Evolutionary conservation across 805 yeast genomes (phyloP).

Genomic region (Pichia phayaonensis): DNA sequence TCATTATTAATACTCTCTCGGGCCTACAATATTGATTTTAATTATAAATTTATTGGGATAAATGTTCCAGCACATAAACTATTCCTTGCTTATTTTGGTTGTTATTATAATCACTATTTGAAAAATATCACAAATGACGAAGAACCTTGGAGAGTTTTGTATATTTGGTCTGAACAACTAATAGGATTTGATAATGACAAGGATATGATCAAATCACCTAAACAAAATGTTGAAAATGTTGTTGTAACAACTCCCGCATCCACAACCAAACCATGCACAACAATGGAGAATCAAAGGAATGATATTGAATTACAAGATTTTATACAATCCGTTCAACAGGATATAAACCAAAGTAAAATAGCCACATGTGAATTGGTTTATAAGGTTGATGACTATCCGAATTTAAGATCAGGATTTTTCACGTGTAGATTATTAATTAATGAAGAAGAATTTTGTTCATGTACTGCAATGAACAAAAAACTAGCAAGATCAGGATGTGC

Average conservation of each 20-base stretch:
- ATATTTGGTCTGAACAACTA: slow-evolving; percentile 3
- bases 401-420: slow-evolving; percentile 1
- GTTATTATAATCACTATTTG: slow-evolving; percentile 1
- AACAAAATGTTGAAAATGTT: background rate
- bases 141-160: background rate
- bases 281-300: background rate
- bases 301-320: background rate
- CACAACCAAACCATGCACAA: background rate
- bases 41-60: slow-evolving; percentile 1
- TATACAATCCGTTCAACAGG: slow-evolving; percentile 7
- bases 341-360: slow-evolving; percentile 5
- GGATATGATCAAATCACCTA: background rate
- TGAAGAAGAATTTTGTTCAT: background rate
- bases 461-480: slow-evolving; percentile 9
- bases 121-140: background rate
- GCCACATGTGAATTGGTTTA: background rate
- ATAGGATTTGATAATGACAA: background rate
- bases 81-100: slow-evolving; percentile 6
- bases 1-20: background rate
- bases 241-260: background rate
- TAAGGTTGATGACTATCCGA: background rate
- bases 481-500: slow-evolving; percentile 10
- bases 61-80: background rate
- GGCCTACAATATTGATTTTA: slow-evolving; percentile 6
- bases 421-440: slow-evolving; percentile 1